Percentiles rank a stretch among this genome's conserved stretches.
Conservation (phyloP, 177 flowering plant species). For the Vitis hybrid region DNA sequence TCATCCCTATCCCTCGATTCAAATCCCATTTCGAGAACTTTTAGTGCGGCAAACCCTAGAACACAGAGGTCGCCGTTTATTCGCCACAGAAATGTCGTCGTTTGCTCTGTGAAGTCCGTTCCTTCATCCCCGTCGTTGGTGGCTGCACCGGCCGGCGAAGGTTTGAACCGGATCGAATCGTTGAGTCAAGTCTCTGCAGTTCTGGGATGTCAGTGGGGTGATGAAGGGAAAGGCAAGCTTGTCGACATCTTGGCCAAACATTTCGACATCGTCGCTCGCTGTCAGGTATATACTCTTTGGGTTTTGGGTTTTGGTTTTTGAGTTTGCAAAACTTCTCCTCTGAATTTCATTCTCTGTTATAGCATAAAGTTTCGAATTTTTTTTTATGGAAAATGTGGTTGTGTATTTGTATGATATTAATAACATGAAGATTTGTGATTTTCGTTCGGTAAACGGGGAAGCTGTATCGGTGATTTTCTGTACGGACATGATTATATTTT, state of each 20-base stretch:
- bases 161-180: conserved; percentile 46
- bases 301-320: neutral
- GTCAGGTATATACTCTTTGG: conserved; percentile 54
- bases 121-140: conserved; percentile 28
- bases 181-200: conserved; percentile 94
- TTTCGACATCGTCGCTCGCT: conserved; percentile 89
- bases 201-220: conserved; percentile 90
- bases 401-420: no score
- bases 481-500: no score
- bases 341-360: no score
- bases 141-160: conserved; percentile 22
- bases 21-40: neutral
- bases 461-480: no score
- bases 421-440: no score
- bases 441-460: no score
- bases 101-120: conserved; percentile 30
- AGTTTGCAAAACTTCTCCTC: neutral
- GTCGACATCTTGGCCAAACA: conserved; percentile 84
- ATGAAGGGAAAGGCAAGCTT: conserved; percentile 96
- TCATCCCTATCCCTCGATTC: conserved; percentile 17
- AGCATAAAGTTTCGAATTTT: no score
- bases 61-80: neutral
- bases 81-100: conserved; percentile 13
- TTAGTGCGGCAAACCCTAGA: neutral
- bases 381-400: no score